Evolutionary conservation across 2,329 filamentous ascomycete species (phyloP).

Genomic region (Xylariales sp.): DNA sequence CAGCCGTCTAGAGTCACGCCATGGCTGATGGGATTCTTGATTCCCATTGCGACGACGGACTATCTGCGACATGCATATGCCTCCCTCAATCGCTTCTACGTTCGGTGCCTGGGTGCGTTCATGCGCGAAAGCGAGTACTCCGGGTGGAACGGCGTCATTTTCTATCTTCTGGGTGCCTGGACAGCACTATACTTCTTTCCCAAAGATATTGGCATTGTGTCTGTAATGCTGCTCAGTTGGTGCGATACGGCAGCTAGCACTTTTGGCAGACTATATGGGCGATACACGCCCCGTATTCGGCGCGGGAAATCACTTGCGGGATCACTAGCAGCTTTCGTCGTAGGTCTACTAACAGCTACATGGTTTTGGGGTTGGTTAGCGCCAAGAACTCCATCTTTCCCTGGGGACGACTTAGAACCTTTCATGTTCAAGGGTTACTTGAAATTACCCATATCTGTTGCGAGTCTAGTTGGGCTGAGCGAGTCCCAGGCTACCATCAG

Average conservation of each 20-base stretch:
- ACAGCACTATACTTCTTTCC: constrained; percentile 80
- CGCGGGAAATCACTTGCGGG: constrained; percentile 89
- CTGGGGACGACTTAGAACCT: constrained; percentile 61
- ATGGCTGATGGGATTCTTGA: constrained; percentile 71
- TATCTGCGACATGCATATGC: constrained; percentile 77
- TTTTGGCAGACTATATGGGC: constrained; percentile 83
- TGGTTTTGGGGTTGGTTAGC: constrained; percentile 87
- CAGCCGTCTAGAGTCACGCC: constrained; percentile 78
- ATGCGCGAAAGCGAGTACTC: constrained; percentile 96
- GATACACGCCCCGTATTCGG: constrained; percentile 80
- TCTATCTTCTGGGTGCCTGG: constrained; percentile 90
- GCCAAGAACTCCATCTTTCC: constrained; percentile 61
- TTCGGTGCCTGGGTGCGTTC: constrained; percentile 75
- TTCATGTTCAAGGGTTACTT: constrained; percentile 81
- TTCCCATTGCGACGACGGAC: constrained; percentile 81
- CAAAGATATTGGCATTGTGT: constrained; percentile 88
- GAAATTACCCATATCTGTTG: constrained; percentile 58
- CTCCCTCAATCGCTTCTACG: constrained; percentile 81
- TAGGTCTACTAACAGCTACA: constrained; percentile 77
- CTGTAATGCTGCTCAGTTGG: constrained; percentile 89
- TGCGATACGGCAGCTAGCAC: constrained; percentile 97
- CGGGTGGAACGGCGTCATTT: constrained; percentile 95
- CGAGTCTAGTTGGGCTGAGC: constrained; percentile 57
- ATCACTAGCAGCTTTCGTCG: constrained; percentile 74
- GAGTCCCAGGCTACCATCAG: constrained; percentile 56